Evolutionary conservation across 306 rosid genomes (phyloP), one percentile per base, ranked within the genome.

Genomic region (Corylus americana): DNA sequence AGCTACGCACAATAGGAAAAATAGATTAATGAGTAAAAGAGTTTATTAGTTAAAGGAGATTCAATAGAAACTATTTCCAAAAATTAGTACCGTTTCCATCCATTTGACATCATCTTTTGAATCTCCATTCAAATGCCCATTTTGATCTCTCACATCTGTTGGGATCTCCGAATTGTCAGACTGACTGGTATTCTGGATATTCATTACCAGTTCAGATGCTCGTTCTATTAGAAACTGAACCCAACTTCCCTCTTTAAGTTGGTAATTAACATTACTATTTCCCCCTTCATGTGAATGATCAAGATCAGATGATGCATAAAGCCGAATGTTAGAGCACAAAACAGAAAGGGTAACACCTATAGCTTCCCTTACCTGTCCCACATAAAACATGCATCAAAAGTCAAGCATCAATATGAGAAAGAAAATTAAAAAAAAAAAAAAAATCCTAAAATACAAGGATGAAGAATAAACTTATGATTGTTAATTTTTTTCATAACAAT

Each of bases 21-120:
- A 48, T 62, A 79, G 71, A 80, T 27, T 20, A 45, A 77, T 78
- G 80, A 88, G 47, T 55, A 77, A 61, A 79, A 20, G 20, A 75
- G 62, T 74, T 78, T 58, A 68, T 50, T 75, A 78, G 79, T 63
- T 25, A 35, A 79, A 74, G 51, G 69, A 80, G 64, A 82, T 79
- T 71, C 51, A 51, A 66, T 27, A 29, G 14, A 10, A 83, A 48
- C 57, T 37, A 51, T 61, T 66, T 70, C 47, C 66, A 75, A 55
- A 53, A 64, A 50, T 74, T 66, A 48, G 74, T 91, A 95, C 99
- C 96, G 99, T 95, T 88, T 95, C 99, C 99, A 93, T 93, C 97
- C 96, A 95, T 82, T 92, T 93, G 83, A 86, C 85, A 84, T 91
- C 97, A 91, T 92, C 92, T 82, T 93, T 90, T 77, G 99, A 85